A percentile compares a stretch with the other conserved stretches of the same genome.
These are phyloP conservation scores for Hericium coralloides DNA, from an alignment of 768 basidiomycete genomes.

Conservation along the genomic window DNA sequence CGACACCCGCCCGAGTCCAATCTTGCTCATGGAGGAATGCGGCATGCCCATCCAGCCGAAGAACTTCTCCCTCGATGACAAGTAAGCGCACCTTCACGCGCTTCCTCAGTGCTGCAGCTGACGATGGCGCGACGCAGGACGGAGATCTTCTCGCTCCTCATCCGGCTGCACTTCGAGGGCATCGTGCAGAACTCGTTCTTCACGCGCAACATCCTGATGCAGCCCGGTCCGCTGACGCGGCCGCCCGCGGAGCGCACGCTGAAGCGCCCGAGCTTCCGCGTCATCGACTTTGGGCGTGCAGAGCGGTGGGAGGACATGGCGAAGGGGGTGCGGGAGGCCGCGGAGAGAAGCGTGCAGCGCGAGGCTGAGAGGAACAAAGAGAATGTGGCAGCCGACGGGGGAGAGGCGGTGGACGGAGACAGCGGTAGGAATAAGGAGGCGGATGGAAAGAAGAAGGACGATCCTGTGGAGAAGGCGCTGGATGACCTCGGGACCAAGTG, in stretches of 20 bases:
- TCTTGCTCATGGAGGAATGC: slow-evolving; percentile 41
- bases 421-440: background rate
- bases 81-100: background rate
- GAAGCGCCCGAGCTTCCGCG: slow-evolving; percentile 29
- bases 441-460: background rate
- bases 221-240: slow-evolving; percentile 31
- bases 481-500: background rate
- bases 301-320: background rate
- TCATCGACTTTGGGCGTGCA: slow-evolving; percentile 43
- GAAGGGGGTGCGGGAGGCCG: background rate
- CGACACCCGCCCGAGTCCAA: slow-evolving; percentile 22
- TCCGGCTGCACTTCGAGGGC: slow-evolving; percentile 31
- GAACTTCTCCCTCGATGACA: slow-evolving; percentile 14
- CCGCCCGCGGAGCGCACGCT: slow-evolving; percentile 21
- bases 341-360: background rate
- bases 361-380: background rate
- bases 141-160: slow-evolving; percentile 24
- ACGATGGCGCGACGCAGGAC: slow-evolving; percentile 3
- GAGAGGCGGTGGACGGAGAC: background rate
- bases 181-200: slow-evolving; percentile 35
- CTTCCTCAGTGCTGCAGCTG: background rate
- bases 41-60: slow-evolving; percentile 26
- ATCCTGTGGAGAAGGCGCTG: background rate
- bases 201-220: slow-evolving; percentile 35
- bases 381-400: background rate